Conservation (phyloP, 2,329 filamentous ascomycete genomes). For the Juglanconis oblonga region DNA sequence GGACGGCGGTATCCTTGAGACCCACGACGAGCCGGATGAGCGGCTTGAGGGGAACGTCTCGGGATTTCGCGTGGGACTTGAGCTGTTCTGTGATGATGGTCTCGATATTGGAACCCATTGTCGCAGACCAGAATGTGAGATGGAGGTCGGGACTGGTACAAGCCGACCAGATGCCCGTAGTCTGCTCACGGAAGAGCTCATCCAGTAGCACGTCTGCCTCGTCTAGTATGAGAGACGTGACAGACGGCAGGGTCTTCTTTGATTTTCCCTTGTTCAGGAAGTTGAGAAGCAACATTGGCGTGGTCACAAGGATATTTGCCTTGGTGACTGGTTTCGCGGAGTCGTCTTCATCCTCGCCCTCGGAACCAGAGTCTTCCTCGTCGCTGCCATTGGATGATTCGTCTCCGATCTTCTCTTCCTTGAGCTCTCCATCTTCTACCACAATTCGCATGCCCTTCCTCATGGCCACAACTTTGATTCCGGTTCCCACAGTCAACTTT, state of each 20-base stretch:
- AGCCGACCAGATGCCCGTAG: constrained; percentile 76
- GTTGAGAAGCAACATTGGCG: constrained; percentile 75
- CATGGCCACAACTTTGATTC: constrained; percentile 77
- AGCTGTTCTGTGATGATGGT: constrained; percentile 70
- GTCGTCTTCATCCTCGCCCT: constrained; percentile 28
- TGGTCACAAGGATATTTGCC: constrained; percentile 77
- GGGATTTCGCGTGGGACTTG: constrained; percentile 44
- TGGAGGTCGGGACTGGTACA: constrained; percentile 69
- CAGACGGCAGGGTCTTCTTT: constrained; percentile 57
- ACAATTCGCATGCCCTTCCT: constrained; percentile 77
- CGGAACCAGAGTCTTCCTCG: constrained; percentile 33
- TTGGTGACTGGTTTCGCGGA: constrained; percentile 55
- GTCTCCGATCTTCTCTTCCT: constrained; percentile 38
- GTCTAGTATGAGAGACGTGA: constrained; percentile 77
- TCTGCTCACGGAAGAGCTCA: constrained; percentile 85
- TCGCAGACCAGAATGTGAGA: constrained; percentile 89
- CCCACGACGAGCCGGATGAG: constrained; percentile 89
- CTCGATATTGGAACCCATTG: constrained; percentile 93
- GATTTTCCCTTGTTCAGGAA: constrained; percentile 52
- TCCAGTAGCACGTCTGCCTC: constrained; percentile 95
- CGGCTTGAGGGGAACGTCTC: constrained; percentile 39
- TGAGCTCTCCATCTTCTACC: constrained; percentile 36
- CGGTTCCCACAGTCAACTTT: constrained; percentile 74
- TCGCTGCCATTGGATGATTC: constrained; percentile 26
- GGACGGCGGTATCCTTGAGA: constrained; percentile 90